Base-by-base conservation (phyloP, 805 yeast species). In the Sungouiozyma ichnusensis region DNA sequence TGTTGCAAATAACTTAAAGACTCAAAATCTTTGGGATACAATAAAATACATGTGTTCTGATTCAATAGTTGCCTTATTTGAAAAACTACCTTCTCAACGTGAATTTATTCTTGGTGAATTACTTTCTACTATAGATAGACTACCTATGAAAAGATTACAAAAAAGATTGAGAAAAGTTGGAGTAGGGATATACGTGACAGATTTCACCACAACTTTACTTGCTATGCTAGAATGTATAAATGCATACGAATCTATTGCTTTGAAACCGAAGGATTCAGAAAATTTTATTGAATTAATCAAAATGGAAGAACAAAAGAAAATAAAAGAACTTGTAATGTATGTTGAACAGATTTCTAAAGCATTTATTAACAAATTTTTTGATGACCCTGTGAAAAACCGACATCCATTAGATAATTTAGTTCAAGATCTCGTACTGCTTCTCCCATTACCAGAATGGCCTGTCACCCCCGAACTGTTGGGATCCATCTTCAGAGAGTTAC, bases 81-180 rank as follows among this genome's bases (percentile, higher is more conserved):
- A 54, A 31, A 55, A 52, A 16, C 54, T 67, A 38, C 59, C 64
- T 1, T 72, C 69, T 34, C 94, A 85, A 51, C 62, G 83, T 42
- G 59, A 61, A 1, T 81, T 79, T 52, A 68, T 85, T 4, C 50
- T 84, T 6, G 72, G 72, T 41, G 92, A 85, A 54, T 50, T 82
- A 2, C 50, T 81, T 11, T 59, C 69, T 2, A 72, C 71, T 42
- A 60, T 78, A 41, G 75, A 73, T 37, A 67, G 64, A 17, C 50
- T 79, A 3, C 74, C 83, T 0, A 58, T 63, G 0, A 65, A 66
- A 20, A 77, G 73, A 48, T 35, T 57, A 0, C 55, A 51, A 15
- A 55, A 48, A 40, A 55, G 48, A 33, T 39, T 62, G 20, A 48
- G 51, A 16, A 48, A 47, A 39, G 33, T 57, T 1, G 47, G 44